phyloP scores from a whole-genome alignment of 805 yeast genomes.

The Nakazawaea wyomingensis region DNA sequence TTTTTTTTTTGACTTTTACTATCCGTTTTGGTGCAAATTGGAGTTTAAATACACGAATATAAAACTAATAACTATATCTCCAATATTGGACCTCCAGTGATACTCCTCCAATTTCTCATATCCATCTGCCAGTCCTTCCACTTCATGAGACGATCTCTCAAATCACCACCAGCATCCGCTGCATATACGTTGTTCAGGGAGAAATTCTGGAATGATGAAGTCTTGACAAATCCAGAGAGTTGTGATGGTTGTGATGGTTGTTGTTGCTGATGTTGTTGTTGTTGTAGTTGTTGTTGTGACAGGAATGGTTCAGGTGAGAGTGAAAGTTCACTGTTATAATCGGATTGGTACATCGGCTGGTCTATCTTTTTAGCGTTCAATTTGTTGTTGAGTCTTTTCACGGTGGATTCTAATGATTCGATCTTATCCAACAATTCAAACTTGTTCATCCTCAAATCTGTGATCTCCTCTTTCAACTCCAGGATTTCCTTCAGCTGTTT shows the following conservation, averaged over 20 bases:
- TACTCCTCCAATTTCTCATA: slow-evolving; percentile 75
- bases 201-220: slow-evolving; percentile 12
- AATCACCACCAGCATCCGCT: slow-evolving; percentile 42
- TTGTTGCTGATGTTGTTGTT: too few species aligned
- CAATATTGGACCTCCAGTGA: slow-evolving; percentile 59
- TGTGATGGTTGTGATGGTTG: neutral
- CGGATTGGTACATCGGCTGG: slow-evolving; percentile 11
- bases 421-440: slow-evolving; percentile 11
- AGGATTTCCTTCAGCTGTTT: slow-evolving; percentile 1
- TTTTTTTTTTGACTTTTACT: too few species aligned
- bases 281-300: neutral
- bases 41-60: slow-evolving; percentile 18
- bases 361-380: slow-evolving; percentile 7
- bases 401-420: slow-evolving; percentile 5
- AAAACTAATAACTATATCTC: slow-evolving; percentile 28
- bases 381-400: slow-evolving; percentile 5
- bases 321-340: slow-evolving; percentile 12
- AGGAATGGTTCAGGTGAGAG: slow-evolving; percentile 11
- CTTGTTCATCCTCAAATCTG: slow-evolving; percentile 9
- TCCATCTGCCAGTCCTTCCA: slow-evolving; percentile 89
- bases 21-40: neutral
- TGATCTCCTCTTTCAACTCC: slow-evolving; percentile 6
- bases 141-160: slow-evolving; percentile 52
- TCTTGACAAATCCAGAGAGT: slow-evolving; percentile 3
- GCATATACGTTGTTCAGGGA: neutral